These are phyloP conservation scores for Usnea hakonensis DNA, from an alignment of 495 filamentous ascomycete genomes.

Conservation along the genomic window DNA sequence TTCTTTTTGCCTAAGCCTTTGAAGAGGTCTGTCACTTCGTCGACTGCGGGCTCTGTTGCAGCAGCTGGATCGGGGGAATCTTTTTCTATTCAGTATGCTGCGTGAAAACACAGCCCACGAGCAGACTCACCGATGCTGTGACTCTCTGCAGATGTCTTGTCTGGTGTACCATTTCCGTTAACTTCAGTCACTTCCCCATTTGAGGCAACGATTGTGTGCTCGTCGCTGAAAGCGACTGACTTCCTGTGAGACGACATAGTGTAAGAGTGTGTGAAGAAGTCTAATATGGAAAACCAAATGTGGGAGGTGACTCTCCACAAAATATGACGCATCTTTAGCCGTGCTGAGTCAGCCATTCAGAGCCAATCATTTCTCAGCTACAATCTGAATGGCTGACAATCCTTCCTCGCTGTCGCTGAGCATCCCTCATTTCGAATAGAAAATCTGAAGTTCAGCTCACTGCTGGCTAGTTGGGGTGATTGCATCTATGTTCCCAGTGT, in stretches of 20 bases:
- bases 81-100: conserved; percentile 23
- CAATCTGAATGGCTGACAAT: too few relatives aligned
- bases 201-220: conserved; percentile 70
- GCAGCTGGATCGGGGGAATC: conserved; percentile 24
- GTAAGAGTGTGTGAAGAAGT: neutral
- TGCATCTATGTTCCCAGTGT: neutral
- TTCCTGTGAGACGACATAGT: conserved; percentile 53
- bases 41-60: conserved; percentile 52
- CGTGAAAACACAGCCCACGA: conserved; percentile 14
- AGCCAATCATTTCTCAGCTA: neutral
- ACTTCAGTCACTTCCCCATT: conserved; percentile 73
- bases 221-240: conserved; percentile 84
- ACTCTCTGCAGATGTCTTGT: conserved; percentile 61
- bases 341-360: neutral
- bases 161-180: conserved; percentile 52
- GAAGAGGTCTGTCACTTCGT: conserved; percentile 67
- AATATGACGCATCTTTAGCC: neutral
- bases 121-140: conserved; percentile 53
- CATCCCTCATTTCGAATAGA: neutral
- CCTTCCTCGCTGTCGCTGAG: neutral
- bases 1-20: conserved; percentile 85
- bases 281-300: too few relatives aligned
- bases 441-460: neutral
- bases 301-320: too few relatives aligned
- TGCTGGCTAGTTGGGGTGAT: neutral